A percentile compares a stretch with the other conserved stretches of the same genome.
These are phyloP conservation scores for Venturia oleaginea DNA, from an alignment of 2,329 filamentous ascomycete species.

Conservation along the genomic window DNA sequence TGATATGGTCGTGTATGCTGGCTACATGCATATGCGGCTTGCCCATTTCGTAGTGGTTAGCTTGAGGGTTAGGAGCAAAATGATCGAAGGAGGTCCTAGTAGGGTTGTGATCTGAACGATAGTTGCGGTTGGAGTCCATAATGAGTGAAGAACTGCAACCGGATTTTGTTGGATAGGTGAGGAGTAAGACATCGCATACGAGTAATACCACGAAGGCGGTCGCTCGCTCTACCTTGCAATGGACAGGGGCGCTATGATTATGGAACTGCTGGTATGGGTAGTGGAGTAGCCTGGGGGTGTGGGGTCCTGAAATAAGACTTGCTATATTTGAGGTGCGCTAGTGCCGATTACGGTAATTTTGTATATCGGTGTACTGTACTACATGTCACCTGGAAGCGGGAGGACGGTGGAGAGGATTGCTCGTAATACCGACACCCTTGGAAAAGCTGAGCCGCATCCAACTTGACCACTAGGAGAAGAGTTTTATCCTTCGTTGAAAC, in stretches of 20 bases:
- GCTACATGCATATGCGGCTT: neutral
- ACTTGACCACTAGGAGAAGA: neutral
- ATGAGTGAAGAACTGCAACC: neutral
- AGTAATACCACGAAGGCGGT: neutral
- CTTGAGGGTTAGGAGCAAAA: neutral
- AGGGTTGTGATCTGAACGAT: neutral
- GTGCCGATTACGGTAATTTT: neutral
- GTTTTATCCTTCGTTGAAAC: neutral
- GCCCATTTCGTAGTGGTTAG: conserved; percentile 2
- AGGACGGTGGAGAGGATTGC: neutral
- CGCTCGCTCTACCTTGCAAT: neutral
- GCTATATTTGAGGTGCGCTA: neutral
- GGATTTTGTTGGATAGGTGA: neutral
- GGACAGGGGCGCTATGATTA: neutral
- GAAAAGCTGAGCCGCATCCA: neutral
- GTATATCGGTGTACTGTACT: neutral
- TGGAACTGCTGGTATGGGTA: neutral
- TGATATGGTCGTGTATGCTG: neutral
- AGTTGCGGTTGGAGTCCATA: conserved; percentile 1
- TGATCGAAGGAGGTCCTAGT: neutral
- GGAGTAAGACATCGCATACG: no score
- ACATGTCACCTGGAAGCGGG: neutral
- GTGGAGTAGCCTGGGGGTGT: neutral
- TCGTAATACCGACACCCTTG: neutral
- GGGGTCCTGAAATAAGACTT: neutral